These are phyloP conservation scores for Puccinia novopanici DNA, from an alignment of 1,284 basidiomycete genomes.

Conservation along the genomic window DNA sequence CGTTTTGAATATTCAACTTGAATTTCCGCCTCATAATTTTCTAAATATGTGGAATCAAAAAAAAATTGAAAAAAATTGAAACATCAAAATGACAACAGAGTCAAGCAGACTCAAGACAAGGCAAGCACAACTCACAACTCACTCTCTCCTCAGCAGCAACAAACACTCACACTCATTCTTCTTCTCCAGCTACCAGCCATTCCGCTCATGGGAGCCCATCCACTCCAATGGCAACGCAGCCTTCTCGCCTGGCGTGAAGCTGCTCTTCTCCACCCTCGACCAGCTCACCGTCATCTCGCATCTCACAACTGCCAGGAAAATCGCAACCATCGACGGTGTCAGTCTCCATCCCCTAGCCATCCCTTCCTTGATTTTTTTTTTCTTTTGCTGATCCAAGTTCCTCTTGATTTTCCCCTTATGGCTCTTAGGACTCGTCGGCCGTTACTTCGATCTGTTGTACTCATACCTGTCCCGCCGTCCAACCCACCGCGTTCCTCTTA, in stretches of 20 bases:
- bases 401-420: constrained; percentile 7
- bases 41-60: too few species aligned
- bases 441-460: constrained; percentile 62
- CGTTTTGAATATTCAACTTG: constrained; percentile 16
- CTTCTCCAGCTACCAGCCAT: constrained; percentile 51
- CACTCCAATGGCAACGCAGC: constrained; percentile 86
- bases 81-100: not conserved
- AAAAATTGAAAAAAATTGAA: not conserved
- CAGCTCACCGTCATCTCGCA: constrained; percentile 84
- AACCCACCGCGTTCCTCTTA: constrained; percentile 53
- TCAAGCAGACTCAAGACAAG: too few species aligned
- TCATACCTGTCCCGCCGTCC: constrained; percentile 55
- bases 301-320: constrained; percentile 70
- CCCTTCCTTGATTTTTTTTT: not conserved
- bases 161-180: not conserved
- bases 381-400: not conserved
- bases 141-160: not conserved
- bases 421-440: constrained; percentile 62
- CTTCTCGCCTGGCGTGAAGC: constrained; percentile 74
- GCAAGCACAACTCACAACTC: too few species aligned
- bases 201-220: constrained; percentile 65
- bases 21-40: not conserved
- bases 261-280: constrained; percentile 80
- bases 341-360: constrained; percentile 62
- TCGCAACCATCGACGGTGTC: constrained; percentile 80